phyloP scores from a whole-genome alignment of 345 rosid species.

The Bruguiera parviflora region DNA sequence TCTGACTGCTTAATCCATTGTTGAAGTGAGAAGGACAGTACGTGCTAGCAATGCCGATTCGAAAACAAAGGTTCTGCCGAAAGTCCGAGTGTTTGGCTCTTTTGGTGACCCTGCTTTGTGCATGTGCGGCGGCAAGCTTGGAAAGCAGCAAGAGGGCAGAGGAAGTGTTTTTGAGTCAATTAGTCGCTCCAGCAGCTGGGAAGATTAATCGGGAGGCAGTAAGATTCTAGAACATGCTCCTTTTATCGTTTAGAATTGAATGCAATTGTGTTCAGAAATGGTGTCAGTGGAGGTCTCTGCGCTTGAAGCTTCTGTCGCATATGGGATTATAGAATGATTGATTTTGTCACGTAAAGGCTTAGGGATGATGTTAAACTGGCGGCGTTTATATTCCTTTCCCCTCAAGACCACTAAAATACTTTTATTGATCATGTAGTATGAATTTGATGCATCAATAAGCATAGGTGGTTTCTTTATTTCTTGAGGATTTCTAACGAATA shows the following conservation, averaged over 20 bases:
- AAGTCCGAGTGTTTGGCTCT: conserved; percentile 23
- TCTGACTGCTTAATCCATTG: conserved; percentile 22
- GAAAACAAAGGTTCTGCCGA: conserved; percentile 25
- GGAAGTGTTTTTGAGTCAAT: conserved; percentile 36
- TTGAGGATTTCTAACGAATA: no score
- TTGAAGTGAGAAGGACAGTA: conserved; percentile 35
- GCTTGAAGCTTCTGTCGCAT: neutral
- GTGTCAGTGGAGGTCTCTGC: neutral
- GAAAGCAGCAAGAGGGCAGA: conserved; percentile 35
- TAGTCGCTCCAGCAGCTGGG: conserved; percentile 47
- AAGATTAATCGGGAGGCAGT: conserved; percentile 53
- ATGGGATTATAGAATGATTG: neutral
- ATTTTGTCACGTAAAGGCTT: neutral
- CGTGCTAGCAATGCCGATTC: conserved; percentile 26
- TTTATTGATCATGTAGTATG: no score
- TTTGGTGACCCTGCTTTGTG: conserved; percentile 36
- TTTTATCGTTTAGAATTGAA: conserved; percentile 10
- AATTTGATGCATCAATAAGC: no score
- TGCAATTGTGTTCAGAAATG: neutral
- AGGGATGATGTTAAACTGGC: neutral
- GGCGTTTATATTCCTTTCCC: no score
- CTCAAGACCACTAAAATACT: no score
- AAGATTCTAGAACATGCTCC: conserved; percentile 16
- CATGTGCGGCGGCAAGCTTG: conserved; percentile 37
- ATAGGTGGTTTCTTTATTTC: no score